These are phyloP conservation scores for Salix dunnii DNA, from an alignment of 345 rosid species.

Conservation along the genomic window DNA sequence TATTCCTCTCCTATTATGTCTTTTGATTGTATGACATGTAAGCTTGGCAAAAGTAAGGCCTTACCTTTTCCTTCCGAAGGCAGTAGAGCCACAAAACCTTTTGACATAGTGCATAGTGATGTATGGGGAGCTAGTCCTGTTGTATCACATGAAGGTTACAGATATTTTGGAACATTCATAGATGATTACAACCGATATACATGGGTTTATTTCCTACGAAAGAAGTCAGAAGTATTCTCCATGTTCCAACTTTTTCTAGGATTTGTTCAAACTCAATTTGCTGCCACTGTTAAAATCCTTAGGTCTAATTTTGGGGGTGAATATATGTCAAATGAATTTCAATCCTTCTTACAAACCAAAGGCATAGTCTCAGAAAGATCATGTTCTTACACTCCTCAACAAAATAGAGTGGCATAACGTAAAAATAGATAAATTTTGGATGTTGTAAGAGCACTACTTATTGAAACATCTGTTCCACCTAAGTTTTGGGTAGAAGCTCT, in stretches of 20 bases:
- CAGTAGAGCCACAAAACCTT: too few relatives aligned
- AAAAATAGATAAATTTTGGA: slow-evolving; percentile 1
- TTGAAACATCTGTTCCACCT: neutral
- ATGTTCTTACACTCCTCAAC: slow-evolving; percentile 2
- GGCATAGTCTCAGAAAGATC: neutral
- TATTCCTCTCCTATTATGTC: neutral
- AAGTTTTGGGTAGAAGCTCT: neutral
- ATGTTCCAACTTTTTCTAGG: neutral
- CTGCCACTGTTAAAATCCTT: neutral
- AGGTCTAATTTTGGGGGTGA: neutral
- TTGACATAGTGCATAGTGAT: too few relatives aligned
- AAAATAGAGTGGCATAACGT: neutral
- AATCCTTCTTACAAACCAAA: neutral
- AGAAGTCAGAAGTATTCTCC: neutral
- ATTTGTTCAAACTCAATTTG: neutral
- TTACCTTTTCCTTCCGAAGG: too few relatives aligned
- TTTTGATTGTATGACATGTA: neutral
- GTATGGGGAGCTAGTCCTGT: too few relatives aligned
- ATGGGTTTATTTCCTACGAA: neutral
- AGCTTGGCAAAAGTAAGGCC: too few relatives aligned
- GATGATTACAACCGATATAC: too few relatives aligned
- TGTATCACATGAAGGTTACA: too few relatives aligned
- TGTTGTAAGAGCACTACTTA: neutral
- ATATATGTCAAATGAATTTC: neutral
- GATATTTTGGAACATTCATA: too few relatives aligned